Evolutionary conservation across 495 filamentous ascomycete species (phyloP), one percentile per base, ranked within the genome.

Genomic region (Aspergillus heteromorphus): DNA sequence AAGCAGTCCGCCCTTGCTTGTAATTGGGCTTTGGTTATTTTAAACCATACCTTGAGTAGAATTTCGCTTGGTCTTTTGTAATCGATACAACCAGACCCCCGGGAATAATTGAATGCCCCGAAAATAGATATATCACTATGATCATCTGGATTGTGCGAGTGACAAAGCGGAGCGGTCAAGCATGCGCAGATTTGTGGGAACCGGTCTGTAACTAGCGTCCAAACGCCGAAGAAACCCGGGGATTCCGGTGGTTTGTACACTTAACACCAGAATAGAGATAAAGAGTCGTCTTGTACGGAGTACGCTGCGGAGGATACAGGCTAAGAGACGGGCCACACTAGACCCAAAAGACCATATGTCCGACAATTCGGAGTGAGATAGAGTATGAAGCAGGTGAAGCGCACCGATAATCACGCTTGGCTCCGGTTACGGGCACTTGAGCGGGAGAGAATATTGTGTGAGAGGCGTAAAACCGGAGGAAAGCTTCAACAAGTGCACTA

Each of bases 321-420:
- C 40, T 18, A 18, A 34, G 34, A 18, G 36, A 49, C 17, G 11
- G 40, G 14, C 45, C 45, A 13, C 19, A 2, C 34, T 23, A 27
- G 11, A 20, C 34, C 19, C n/a, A 4, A n/a, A 29, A 25, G 8
- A 25, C 18, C 6, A 14, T 25, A 20, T n/a, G n/a, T n/a, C 31
- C 52, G 23, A 57, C 21, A n/a, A 23, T 25, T n/a, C 21, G 0
- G 0, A 36, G 36, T 11, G 88, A 76, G 74, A 54, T 54, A 86
- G 86, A 93, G 92, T 25, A 92, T 97, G 43, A 97, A 97, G 73
- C 93, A 97, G 74, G 89, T 98, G 54, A 89, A 89, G 65, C 79
- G 80, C 13, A 84, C 86, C 47, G 75, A 83, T 65, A 78, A 95
- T 60, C 76, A 84, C 54, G 88, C 92, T 11, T 84, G 91, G 27